phyloP scores from a whole-genome alignment of 139 green algal genomes.

The Astrephomene gubernaculifera region DNA sequence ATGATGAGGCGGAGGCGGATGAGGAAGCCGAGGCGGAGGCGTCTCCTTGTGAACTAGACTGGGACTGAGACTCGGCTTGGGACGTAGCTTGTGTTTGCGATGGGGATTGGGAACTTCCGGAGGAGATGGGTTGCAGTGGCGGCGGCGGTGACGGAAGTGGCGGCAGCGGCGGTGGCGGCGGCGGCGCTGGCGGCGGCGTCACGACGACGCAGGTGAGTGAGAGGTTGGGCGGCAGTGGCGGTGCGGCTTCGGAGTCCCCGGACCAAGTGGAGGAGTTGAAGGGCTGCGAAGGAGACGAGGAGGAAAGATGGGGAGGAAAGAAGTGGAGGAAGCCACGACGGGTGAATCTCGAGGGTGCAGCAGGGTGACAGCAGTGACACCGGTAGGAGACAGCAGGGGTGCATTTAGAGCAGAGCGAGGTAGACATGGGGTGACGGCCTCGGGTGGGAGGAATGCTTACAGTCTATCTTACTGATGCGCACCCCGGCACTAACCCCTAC shows the following conservation, averaged over 20 bases:
- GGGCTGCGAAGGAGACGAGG: not conserved
- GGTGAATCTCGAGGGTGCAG: too few relatives aligned
- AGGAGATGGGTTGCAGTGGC: not conserved
- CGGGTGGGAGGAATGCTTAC: too few relatives aligned
- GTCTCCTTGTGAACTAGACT: too few relatives aligned
- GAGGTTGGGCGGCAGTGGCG: constrained; percentile 2
- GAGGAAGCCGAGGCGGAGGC: not conserved
- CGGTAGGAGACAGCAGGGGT: too few relatives aligned
- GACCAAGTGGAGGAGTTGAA: constrained; percentile 27
- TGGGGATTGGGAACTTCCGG: too few relatives aligned
- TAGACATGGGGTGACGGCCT: too few relatives aligned
- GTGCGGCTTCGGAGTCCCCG: not conserved
- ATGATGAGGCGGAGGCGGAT: not conserved
- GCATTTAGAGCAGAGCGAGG: too few relatives aligned
- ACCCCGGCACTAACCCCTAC: not conserved
- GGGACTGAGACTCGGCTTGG: too few relatives aligned
- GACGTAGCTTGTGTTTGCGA: too few relatives aligned
- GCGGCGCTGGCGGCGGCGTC: not conserved
- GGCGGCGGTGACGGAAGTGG: not conserved
- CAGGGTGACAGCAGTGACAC: too few relatives aligned
- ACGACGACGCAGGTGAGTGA: not conserved
- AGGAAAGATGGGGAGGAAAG: not conserved
- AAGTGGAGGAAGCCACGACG: too few relatives aligned
- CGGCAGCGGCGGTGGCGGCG: not conserved
- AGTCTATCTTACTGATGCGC: too few relatives aligned